Evolutionary conservation across 371 early-diverging fungal species (phyloP), one percentile per base, ranked within the genome.

Genomic region (Rhizopus sp.): DNA sequence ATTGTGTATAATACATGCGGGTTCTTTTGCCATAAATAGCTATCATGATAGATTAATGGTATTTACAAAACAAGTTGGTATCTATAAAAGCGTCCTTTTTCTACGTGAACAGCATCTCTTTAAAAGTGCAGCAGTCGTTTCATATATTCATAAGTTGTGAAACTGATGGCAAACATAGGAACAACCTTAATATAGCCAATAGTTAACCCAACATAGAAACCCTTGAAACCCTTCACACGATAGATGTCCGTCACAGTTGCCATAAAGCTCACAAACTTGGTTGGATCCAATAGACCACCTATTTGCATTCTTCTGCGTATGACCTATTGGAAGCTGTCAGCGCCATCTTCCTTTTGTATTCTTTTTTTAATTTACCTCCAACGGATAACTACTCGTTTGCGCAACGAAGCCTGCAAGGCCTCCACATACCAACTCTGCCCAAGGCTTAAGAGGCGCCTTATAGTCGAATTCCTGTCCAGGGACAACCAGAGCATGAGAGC

Each of bases 121-220:
- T 41, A 41, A 9, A 41, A 13, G 5, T 41, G 41, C n/a, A 90
- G 62, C 16, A 81, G 12, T 42, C 57, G 63, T 66, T 91, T 90
- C 88, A 88, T 84, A 50, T 77, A 74, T 57, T 91, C 93, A 71
- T 97, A 97, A 4, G 87, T 84, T 40, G 82, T 87, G 66, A 95
- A 95, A n/a, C 89, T 85, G 29, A 93, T 87, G 5, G 94, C 96
- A 45, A 83, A 82, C 95, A 95, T 93, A 7, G 98, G 98, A 30
- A 86, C 82, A 3, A 96, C 93, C 73, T 97, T 97, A 53, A 96
- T 72, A 66, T 93, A 97, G 34, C 96, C 96, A 63, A 97, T 96
- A n/a, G 88, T 91, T 53, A 97, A 74, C 12, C 96, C 96, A n/a
- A 95, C 93, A 82, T 90, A 97, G 68, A 96, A 95, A 4, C 98